Base-by-base conservation (phyloP, 2,329 filamentous ascomycete species). In the Xylariaceae sp. region DNA sequence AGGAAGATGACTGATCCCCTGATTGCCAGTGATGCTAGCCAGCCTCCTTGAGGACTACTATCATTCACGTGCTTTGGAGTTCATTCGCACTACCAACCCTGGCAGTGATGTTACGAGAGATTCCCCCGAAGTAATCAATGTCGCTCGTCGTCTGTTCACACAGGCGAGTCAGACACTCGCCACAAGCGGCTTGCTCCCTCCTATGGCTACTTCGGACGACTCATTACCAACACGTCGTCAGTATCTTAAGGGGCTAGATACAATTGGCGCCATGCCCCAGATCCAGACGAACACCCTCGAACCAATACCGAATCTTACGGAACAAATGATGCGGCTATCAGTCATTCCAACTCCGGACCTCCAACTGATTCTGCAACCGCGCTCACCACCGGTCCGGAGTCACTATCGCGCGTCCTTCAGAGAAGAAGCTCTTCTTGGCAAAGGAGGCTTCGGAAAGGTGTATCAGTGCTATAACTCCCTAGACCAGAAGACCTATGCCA, bases 1-100 rank as follows among this genome's bases (percentile, higher is more conserved):
- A n/a, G n/a, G n/a, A n/a, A n/a, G n/a, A n/a, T n/a, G n/a, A n/a
- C n/a, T n/a, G n/a, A n/a, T n/a, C n/a, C n/a, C n/a, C n/a, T n/a
- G n/a, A n/a, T n/a, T n/a, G n/a, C n/a, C n/a, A n/a, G n/a, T 62
- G 53, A 55, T 62, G 48, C 49, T 62, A 31, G 57, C 59, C 19
- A 55, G 51, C 39, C 41, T 62, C 28, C 57, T 62, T n/a, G 59
- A 62, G 38, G 55, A 62, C 24, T 54, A 60, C 37, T 55, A 54
- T 39, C 51, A 52, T 18, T 53, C 52, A 16, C 53, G 56, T 17
- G 57, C 57, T 26, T 40, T 57, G 19, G 59, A 62, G 9, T 53
- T 55, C 13, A 51, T 60, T 31, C 58, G 55, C 34, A 40, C 46
- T 6, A 45, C 56, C 8, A 38, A 53, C 19, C 44, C 55, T 18